Percentiles rank a stretch among this genome's conserved stretches.
phyloP scores from a whole-genome alignment of 306 rosid species.

The Styphnolobium japonicum region DNA sequence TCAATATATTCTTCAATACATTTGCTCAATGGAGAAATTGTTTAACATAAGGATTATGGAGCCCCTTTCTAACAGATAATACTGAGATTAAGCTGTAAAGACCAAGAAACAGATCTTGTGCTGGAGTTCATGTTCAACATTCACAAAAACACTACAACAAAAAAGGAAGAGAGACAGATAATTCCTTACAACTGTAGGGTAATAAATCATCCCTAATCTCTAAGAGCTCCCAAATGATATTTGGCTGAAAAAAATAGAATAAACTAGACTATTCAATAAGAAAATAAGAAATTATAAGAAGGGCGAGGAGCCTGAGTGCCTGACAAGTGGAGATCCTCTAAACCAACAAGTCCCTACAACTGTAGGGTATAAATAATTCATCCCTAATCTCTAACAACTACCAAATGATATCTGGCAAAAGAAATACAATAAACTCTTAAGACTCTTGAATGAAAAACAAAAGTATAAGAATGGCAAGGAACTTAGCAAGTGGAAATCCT shows the following conservation, averaged over 20 bases:
- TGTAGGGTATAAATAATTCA: background rate
- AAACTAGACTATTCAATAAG: background rate
- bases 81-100: background rate
- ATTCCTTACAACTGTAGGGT: background rate
- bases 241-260: background rate
- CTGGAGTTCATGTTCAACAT: too few species aligned
- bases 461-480: background rate
- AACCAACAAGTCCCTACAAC: background rate
- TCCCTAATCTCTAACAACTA: background rate
- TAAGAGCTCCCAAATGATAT: background rate
- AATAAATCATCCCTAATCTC: background rate
- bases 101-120: constrained; percentile 7
- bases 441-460: too few species aligned
- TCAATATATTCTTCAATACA: background rate
- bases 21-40: background rate
- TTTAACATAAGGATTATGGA: background rate
- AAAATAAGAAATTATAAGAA: background rate
- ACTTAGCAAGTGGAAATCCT: background rate
- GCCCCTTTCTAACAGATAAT: too few species aligned
- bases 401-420: background rate
- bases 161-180: background rate
- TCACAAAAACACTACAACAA: background rate
- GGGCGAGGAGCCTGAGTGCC: background rate
- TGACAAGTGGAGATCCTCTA: background rate
- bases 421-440: background rate